Percentiles rank a stretch among this genome's conserved stretches.
Conservation (phyloP, 2,329 filamentous ascomycete genomes). For the Ophiostoma australiae region DNA sequence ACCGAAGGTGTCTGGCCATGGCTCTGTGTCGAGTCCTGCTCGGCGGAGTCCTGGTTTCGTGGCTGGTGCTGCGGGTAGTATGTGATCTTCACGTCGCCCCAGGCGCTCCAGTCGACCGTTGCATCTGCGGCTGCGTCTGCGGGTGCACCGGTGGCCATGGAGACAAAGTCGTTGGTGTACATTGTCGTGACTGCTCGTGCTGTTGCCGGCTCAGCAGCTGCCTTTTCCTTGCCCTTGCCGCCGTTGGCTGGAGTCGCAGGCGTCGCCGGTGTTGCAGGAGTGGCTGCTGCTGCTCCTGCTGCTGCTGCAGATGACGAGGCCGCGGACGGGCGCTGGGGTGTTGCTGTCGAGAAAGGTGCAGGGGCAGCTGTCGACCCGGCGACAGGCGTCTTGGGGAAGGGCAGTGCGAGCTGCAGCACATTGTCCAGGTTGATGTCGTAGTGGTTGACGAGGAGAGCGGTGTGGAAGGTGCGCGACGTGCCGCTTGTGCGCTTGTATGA, state of each 20-base stretch:
- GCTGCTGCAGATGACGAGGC: neutral
- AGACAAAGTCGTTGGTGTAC: constrained; percentile 78
- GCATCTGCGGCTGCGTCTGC: constrained; percentile 31
- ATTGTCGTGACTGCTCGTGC: constrained; percentile 52
- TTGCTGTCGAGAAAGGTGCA: constrained; percentile 14
- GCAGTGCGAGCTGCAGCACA: constrained; percentile 74
- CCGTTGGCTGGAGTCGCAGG: constrained; percentile 38
- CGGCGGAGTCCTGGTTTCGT: constrained; percentile 26
- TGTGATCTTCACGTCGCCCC: constrained; percentile 72
- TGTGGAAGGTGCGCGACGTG: constrained; percentile 61
- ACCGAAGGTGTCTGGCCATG: constrained; percentile 1
- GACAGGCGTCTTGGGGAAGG: constrained; percentile 70
- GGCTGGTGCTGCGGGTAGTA: constrained; percentile 60
- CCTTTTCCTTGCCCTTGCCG: constrained; percentile 72
- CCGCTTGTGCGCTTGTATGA: constrained; percentile 73
- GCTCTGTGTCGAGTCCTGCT: constrained; percentile 20
- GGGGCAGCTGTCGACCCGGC: constrained; percentile 42
- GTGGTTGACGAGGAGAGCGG: constrained; percentile 73
- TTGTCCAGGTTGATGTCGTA: constrained; percentile 76
- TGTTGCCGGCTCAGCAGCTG: constrained; percentile 32
- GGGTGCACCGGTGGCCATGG: constrained; percentile 54
- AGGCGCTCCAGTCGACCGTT: constrained; percentile 59
- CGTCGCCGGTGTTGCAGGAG: constrained; percentile 46
- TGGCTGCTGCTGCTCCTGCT: constrained; percentile 30
- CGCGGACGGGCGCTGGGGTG: neutral